These are phyloP conservation scores for Backusella tarrabulga DNA, from an alignment of 192 early-diverging fungal species.

Conservation along the genomic window DNA sequence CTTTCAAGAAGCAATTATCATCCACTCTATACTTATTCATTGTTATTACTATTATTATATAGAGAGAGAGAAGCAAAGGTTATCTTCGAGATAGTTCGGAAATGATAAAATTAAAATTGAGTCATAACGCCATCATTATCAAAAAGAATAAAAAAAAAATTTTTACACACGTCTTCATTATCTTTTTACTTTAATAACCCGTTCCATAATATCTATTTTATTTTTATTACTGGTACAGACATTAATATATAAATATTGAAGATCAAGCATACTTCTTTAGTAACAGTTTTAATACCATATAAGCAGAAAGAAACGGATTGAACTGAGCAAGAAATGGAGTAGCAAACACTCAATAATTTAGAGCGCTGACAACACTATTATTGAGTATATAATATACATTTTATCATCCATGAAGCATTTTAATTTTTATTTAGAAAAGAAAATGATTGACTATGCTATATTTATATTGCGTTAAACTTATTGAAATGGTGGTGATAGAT, in stretches of 20 bases:
- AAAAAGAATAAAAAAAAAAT: neutral
- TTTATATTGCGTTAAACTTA: no score
- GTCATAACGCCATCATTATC: neutral
- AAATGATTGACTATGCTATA: no score
- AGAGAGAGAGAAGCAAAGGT: neutral
- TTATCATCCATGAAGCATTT: no score
- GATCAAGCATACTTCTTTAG: neutral
- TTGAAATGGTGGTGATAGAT: no score
- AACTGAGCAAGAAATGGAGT: neutral
- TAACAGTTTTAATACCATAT: neutral
- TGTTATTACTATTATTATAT: neutral
- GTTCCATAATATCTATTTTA: neutral
- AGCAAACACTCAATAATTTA: neutral
- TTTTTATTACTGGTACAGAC: neutral
- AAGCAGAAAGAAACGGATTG: neutral
- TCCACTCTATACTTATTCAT: neutral
- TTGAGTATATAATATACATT: no score
- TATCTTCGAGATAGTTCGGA: neutral
- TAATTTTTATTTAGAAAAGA: no score
- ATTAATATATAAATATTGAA: neutral
- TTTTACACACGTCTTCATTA: neutral
- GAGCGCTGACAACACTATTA: neutral
- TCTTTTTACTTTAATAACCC: neutral
- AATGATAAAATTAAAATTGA: neutral
- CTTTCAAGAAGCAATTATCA: neutral